phyloP scores from a whole-genome alignment of 1,284 basidiomycete species.

The Pseudozyma tsukubaensis region DNA sequence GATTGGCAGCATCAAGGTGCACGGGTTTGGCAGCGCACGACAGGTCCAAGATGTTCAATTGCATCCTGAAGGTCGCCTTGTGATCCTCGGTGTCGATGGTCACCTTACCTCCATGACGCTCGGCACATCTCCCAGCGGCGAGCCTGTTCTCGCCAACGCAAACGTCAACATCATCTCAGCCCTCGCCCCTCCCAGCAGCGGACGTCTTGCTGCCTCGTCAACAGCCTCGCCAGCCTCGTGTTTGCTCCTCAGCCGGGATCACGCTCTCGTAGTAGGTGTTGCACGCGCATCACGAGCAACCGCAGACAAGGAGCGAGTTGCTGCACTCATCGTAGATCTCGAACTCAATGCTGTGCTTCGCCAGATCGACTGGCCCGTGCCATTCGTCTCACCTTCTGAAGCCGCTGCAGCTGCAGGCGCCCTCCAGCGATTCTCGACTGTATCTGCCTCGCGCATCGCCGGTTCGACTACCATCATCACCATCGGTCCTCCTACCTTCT shows the following conservation, averaged over 20 bases:
- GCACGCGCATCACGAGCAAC: constrained; percentile 20
- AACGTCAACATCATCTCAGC: constrained; percentile 13
- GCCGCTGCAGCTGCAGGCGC: constrained; percentile 8
- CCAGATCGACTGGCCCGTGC: constrained; percentile 44
- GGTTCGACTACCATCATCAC: constrained; percentile 39
- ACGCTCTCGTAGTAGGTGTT: constrained; percentile 35
- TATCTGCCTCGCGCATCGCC: constrained; percentile 43
- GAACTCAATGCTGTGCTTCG: constrained; percentile 41
- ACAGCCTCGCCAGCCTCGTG: constrained; percentile 27
- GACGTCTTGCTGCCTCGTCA: constrained; percentile 26
- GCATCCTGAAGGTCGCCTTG: constrained; percentile 39
- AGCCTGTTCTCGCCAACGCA: constrained; percentile 22
- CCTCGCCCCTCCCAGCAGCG: constrained; percentile 22
- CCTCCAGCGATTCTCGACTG: constrained; percentile 30
- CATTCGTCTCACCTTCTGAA: constrained; percentile 21
- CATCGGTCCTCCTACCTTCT: constrained; percentile 29
- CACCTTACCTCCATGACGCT: constrained; percentile 25
- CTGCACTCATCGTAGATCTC: constrained; percentile 41
- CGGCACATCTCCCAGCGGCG: constrained; percentile 13
- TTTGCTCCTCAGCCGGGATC: constrained; percentile 45
- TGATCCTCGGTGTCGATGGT: constrained; percentile 24
- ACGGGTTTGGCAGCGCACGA: constrained; percentile 11
- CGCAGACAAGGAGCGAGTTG: constrained; percentile 34
- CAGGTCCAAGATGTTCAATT: constrained; percentile 34
- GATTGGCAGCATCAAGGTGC: constrained; percentile 27